Base-by-base conservation (phyloP, 2,329 filamentous ascomycete species). In the Lasiodiplodia sp. region DNA sequence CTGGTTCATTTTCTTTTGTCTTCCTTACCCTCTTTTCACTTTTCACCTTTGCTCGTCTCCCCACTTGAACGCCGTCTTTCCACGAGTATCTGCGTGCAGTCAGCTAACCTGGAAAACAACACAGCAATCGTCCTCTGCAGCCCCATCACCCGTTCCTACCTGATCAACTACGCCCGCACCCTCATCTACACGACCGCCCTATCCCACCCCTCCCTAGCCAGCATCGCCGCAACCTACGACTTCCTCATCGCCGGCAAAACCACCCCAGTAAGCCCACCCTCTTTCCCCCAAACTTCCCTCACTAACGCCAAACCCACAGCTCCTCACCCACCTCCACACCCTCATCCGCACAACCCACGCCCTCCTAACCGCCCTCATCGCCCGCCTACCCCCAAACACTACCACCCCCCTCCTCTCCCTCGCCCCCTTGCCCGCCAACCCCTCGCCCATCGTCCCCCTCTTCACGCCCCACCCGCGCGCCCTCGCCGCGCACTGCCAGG, bases 141-240 rank as follows among this genome's bases (percentile, higher is more conserved):
- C 14, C 60, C 66, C 7, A 69, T 74, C 4, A 72, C 79, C 4
- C 74, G 77, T 11, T 70, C 75, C 44, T 79, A 79, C 68, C 69
- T 80, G 11, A 74, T 79, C 71, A 80, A 80, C 70, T 80, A 80
- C 68, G 77, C 76, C 4, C 75, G 80, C 0, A 78, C 81, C 0
- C 71, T 83, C 1, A 82, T 82, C 12, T 84, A 81, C 66, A 81
- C 79, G 1, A 83, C 81, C 0, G 77, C 82, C 21, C 74, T 83
- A 51, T 78, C 81, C 0, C 83, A 81, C 53, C 81, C 81, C 5
- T 74, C 78, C 2, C 75, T 84, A 0, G 79, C 79, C 8, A 76
- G 79, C 2, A 82, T 84, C 55, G 76, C 75, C n/a, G 73, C 74
- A 2, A 76, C 76, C 0, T 79, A 80, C 66, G 56, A 56, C 4